phyloP scores from a whole-genome alignment of 108 stramenopile species.

The Chaetoceros muelleri region DNA sequence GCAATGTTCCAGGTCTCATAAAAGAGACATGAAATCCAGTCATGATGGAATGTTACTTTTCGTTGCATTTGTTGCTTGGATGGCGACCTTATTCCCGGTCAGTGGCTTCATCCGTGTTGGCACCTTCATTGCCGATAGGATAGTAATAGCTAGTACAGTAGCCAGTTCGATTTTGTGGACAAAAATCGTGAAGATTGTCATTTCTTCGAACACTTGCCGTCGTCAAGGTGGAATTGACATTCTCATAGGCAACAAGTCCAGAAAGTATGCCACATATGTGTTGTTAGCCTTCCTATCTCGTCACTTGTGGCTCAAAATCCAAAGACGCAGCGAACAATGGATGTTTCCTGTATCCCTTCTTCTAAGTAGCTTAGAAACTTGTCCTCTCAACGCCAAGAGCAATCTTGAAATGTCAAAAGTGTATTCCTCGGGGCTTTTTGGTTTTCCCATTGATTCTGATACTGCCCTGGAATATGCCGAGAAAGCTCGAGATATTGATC shows the following conservation, averaged over 20 bases:
- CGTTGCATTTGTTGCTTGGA: slow-evolving; percentile 47
- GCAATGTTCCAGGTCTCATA: background rate
- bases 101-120: slow-evolving; percentile 73
- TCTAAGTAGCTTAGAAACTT: slow-evolving; percentile 45
- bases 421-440: slow-evolving; percentile 49
- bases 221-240: background rate
- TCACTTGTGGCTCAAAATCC: slow-evolving; percentile 15
- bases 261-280: background rate
- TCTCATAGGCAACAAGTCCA: background rate
- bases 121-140: slow-evolving; percentile 76
- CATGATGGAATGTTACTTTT: slow-evolving; percentile 33
- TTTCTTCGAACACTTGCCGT: too few species aligned
- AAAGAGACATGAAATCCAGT: slow-evolving; percentile 12
- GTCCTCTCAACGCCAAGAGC: slow-evolving; percentile 68
- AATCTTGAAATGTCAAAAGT: slow-evolving; percentile 75
- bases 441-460: slow-evolving; percentile 41
- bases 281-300: background rate
- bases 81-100: slow-evolving; percentile 68
- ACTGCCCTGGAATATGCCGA: slow-evolving; percentile 34
- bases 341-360: slow-evolving; percentile 57
- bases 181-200: too few species aligned
- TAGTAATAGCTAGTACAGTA: slow-evolving; percentile 63
- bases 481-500: slow-evolving; percentile 60
- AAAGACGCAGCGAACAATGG: slow-evolving; percentile 58
- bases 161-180: slow-evolving; percentile 25